These are phyloP conservation scores for Colletotrichum sansevieriae DNA, from an alignment of 2,329 filamentous ascomycete genomes.

Conservation along the genomic window DNA sequence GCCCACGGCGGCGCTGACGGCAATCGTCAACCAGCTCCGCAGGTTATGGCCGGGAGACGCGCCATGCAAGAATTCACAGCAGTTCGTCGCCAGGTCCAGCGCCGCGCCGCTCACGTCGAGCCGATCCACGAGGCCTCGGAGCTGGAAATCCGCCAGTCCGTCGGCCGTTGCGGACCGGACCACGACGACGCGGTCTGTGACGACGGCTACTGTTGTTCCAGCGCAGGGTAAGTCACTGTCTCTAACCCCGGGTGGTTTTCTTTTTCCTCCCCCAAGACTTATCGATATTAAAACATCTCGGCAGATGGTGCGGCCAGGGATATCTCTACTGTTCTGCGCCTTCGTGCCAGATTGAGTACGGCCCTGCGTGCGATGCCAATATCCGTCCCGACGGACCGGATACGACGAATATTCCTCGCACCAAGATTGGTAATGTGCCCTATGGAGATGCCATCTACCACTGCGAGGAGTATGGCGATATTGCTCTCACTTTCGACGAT, in stretches of 20 bases:
- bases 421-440: constrained; percentile 64
- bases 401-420: constrained; percentile 65
- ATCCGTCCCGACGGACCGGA: constrained; percentile 63
- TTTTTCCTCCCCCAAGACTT: neutral
- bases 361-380: constrained; percentile 73
- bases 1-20: constrained; percentile 31
- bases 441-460: constrained; percentile 71
- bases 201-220: constrained; percentile 56
- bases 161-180: constrained; percentile 61
- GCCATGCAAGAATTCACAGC: constrained; percentile 34
- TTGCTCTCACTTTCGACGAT: constrained; percentile 63
- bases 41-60: constrained; percentile 34
- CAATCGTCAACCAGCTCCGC: constrained; percentile 21
- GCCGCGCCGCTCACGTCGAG: constrained; percentile 25
- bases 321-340: constrained; percentile 71
- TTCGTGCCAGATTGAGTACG: constrained; percentile 71
- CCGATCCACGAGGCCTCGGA: constrained; percentile 26
- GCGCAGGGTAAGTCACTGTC: constrained; percentile 52
- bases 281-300: neutral
- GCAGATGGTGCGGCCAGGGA: constrained; percentile 67
- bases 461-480: constrained; percentile 68
- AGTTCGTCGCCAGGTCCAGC: constrained; percentile 30
- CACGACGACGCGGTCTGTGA: constrained; percentile 51
- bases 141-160: constrained; percentile 51
- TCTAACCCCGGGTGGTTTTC: neutral